Base-by-base conservation (phyloP, 805 yeast genomes). In the Myxozyma mucilagina region DNA sequence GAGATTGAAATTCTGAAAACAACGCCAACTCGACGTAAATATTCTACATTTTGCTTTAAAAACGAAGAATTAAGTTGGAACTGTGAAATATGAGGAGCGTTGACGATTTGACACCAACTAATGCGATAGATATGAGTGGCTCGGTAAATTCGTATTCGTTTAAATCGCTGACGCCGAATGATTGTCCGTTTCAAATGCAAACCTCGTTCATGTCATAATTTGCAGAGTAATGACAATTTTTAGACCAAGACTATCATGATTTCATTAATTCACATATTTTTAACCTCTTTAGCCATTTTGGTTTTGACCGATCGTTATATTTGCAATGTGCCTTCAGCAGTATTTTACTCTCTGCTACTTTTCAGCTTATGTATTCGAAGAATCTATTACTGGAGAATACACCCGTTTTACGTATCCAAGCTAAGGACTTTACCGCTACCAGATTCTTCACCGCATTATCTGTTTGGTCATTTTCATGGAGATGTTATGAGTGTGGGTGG, bases 361-460 rank as follows among this genome's bases (percentile, higher is more conserved):
- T 36, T 49, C 31, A 44, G 52, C 13, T 13, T 49, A 34, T 18
- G 34, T 10, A 47, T 41, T 6, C 29, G 57, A 24, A 43, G 52
- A 14, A 10, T 61, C 13, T 61, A 61, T 38, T 42, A 39, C 32
- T 61, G 48, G 53, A 56, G 38, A 36, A 56, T 62, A 18, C 47
- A 59, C 32, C 66, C 66, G 16, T 56, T 55, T 20, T 59, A 59
- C 41, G 20, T 53, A 7, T 62, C 66, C 14, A 45, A 42, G 41
- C 54, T 59, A 14, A 57, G 63, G 35, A 8, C 48, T 20, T 35
- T 62, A 20, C 63, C 66, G 14, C 41, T 13, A 10, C 63, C 61
- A 0, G 18, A 13, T 6, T 14, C 11, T 2, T 39, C 38, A 10
- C 50, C 36, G 13, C 63, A 59, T 20, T 47, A 55, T 53, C 31